Base-by-base conservation (phyloP, 805 yeast genomes). In the Hanseniaspora vineae region DNA sequence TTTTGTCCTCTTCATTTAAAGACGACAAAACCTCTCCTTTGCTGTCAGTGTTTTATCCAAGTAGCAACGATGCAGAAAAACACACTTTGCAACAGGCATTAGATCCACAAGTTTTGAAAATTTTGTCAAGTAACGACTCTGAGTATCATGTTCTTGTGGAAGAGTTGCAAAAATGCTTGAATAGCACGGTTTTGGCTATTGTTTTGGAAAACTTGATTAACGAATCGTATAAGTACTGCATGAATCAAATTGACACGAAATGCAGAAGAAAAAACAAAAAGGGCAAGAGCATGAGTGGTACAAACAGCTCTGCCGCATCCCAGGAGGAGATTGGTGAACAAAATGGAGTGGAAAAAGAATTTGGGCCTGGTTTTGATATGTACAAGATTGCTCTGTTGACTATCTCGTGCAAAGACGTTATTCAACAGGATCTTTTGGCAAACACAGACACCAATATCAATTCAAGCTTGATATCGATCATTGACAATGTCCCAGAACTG, bases 51-150 rank as follows among this genome's bases (percentile, higher is more conserved):
- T 61, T 79, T 37, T 79, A 83, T 3, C 78, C 83, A 2, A 59
- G 61, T 2, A 45, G 52, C 1, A 20, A 12, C 3, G 71, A 72
- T 39, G 59, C 74, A 49, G 80, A 78, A 57, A 68, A 72, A 11
- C 72, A 68, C 54, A 75, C 80, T 32, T 63, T 80, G 33, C 71
- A 72, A 49, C 81, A 77, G 54, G 77, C 77, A 0, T 58, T 72
- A 44, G 75, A 73, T 46, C 54, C 64, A 5, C 70, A 67, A 15
- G 67, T 72, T 9, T 55, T 72, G 31, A 50, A 55, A 5, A 45
- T 56, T 2, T 46, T 68, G 31, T 51, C 60, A 1, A 40, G 4
- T 19, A 40, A 40, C 12, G 20, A 20, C 13, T 8, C 32, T 3
- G 54, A 70, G 2, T 55, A 71, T 23, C 54, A 62, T 6, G 54